phyloP scores from a whole-genome alignment of 495 filamentous ascomycete genomes.

The Talaromyces trachyspermus region DNA sequence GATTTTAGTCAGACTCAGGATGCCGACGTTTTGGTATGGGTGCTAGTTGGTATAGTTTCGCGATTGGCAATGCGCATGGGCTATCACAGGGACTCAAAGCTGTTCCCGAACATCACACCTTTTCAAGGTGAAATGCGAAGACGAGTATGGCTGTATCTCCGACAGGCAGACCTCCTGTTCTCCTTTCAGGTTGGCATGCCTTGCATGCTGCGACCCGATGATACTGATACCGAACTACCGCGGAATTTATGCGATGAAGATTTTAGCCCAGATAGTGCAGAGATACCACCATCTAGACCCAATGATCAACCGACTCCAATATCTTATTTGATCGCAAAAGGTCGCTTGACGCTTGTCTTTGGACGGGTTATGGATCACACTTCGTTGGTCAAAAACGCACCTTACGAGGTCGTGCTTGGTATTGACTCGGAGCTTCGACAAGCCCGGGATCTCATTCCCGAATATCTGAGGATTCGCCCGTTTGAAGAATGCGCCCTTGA shows the following conservation, averaged over 20 bases:
- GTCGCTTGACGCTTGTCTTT: conserved; percentile 54
- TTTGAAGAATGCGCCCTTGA: conserved; percentile 74
- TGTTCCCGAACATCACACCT: conserved; percentile 72
- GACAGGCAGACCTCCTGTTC: conserved; percentile 74
- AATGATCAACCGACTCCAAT: conserved; percentile 74
- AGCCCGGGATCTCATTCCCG: conserved; percentile 61
- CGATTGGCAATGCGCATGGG: conserved; percentile 91
- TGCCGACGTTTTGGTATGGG: conserved; percentile 73
- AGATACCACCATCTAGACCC: conserved; percentile 68
- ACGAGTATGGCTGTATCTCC: conserved; percentile 79
- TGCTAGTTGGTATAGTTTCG: conserved; percentile 71
- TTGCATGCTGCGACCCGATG: conserved; percentile 73
- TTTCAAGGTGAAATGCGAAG: conserved; percentile 90
- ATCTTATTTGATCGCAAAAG: conserved; percentile 81
- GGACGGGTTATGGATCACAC: conserved; percentile 51
- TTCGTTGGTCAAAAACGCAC: conserved; percentile 32
- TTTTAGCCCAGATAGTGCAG: conserved; percentile 69
- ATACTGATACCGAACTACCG: conserved; percentile 81
- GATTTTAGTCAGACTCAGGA: conserved; percentile 75
- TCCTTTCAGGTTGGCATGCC: conserved; percentile 89
- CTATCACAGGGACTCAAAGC: conserved; percentile 84
- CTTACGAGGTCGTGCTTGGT: conserved; percentile 82
- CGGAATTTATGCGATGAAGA: conserved; percentile 94
- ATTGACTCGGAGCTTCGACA: conserved; percentile 72
- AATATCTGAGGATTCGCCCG: conserved; percentile 67